These are phyloP conservation scores for Penicillium argentinense DNA, from an alignment of 495 filamentous ascomycete genomes.

Conservation along the genomic window DNA sequence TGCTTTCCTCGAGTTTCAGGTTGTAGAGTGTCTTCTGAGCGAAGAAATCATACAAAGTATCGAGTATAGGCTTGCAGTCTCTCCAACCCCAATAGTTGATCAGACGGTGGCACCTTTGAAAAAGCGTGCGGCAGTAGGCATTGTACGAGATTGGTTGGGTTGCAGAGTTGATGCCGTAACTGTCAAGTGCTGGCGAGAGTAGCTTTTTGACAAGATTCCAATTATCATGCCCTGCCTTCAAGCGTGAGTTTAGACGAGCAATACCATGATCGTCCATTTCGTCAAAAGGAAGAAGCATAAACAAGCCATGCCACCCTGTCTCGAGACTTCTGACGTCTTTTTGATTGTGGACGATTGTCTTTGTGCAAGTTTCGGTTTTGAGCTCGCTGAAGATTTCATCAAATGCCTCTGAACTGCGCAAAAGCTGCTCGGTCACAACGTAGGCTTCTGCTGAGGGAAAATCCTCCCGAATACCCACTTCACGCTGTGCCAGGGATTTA, in stretches of 20 bases:
- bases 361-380: conserved; percentile 49
- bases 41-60: conserved; percentile 88
- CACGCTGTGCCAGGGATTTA: conserved; percentile 51
- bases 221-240: conserved; percentile 57
- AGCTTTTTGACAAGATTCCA: conserved; percentile 72
- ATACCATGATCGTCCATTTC: conserved; percentile 74
- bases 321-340: conserved; percentile 63
- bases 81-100: conserved; percentile 85
- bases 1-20: conserved; percentile 73
- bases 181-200: conserved; percentile 60
- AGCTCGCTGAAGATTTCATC: conserved; percentile 39
- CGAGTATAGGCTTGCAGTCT: conserved; percentile 74
- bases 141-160: conserved; percentile 68
- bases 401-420: conserved; percentile 42
- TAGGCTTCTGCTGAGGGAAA: conserved; percentile 61
- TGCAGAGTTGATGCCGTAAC: conserved; percentile 58
- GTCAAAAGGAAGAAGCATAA: conserved; percentile 69
- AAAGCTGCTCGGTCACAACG: conserved; percentile 62
- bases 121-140: conserved; percentile 71
- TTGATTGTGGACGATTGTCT: conserved; percentile 9
- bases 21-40: conserved; percentile 71
- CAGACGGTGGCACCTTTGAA: conserved; percentile 76
- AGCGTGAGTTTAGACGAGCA: conserved; percentile 54
- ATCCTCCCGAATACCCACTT: conserved; percentile 64
- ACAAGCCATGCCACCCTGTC: conserved; percentile 68